phyloP scores from a whole-genome alignment of 805 yeast species.

The Debaryomyces tyrocola region DNA sequence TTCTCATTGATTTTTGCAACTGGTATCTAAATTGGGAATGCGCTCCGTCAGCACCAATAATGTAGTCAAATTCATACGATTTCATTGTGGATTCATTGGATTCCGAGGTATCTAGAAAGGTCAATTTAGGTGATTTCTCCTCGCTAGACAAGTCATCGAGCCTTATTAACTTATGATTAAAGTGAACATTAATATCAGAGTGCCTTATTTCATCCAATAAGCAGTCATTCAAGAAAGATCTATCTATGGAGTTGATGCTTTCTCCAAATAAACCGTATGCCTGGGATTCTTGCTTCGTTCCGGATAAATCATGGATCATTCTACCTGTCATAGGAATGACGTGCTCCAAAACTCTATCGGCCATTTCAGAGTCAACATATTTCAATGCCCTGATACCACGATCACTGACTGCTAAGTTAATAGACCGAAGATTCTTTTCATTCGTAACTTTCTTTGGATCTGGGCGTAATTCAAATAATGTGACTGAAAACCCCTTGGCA shows the following conservation, averaged over 20 bases:
- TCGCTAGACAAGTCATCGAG: conserved; percentile 26
- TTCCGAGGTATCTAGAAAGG: conserved; percentile 15
- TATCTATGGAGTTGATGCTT: conserved; percentile 80
- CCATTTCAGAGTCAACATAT: conserved; percentile 59
- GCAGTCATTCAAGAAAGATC: conserved; percentile 64
- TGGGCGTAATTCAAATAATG: conserved; percentile 65
- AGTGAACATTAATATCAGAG: conserved; percentile 44
- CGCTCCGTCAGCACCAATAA: conserved; percentile 87
- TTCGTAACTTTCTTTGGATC: conserved; percentile 55
- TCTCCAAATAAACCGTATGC: conserved; percentile 81
- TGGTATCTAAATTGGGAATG: conserved; percentile 71
- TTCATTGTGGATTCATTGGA: conserved; percentile 16
- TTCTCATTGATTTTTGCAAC: conserved; percentile 62
- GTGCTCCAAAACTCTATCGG: conserved; percentile 52
- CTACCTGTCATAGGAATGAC: conserved; percentile 87
- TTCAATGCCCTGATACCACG: conserved; percentile 75
- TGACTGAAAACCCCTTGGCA: conserved; percentile 68
- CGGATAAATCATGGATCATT: conserved; percentile 76
- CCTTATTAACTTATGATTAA: conserved; percentile 55
- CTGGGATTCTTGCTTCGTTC: conserved; percentile 61
- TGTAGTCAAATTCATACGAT: conserved; percentile 47
- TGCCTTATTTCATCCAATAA: conserved; percentile 62
- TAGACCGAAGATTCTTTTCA: conserved; percentile 56
- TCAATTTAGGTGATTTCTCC: conserved; percentile 19
- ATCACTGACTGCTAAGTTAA: conserved; percentile 84